Conservation (phyloP, 441 rosid species). For the Pelargonium fulgidum region DNA sequence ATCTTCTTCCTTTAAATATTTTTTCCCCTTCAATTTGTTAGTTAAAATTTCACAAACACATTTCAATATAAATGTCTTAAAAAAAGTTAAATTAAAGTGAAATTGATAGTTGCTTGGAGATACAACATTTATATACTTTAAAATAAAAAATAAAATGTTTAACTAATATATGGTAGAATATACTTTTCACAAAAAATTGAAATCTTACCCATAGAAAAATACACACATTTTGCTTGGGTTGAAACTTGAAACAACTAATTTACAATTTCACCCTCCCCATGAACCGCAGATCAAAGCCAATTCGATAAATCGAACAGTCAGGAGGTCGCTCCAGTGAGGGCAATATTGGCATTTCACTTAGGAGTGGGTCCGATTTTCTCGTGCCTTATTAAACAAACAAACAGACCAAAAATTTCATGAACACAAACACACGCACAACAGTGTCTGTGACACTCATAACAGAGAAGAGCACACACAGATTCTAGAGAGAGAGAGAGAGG, state of each 20-base stretch:
- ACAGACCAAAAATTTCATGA: slow-evolving; percentile 3
- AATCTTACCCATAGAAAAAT: no score
- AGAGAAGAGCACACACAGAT: neutral
- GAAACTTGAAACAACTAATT: neutral
- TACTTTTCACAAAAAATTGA: no score
- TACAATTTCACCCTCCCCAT: neutral
- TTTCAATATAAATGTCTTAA: no score
- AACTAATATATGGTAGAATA: no score
- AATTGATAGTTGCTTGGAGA: no score
- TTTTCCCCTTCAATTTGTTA: no score
- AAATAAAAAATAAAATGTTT: no score
- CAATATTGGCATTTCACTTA: neutral
- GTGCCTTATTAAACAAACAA: neutral
- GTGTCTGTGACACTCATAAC: neutral
- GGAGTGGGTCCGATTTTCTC: neutral
- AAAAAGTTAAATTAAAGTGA: no score
- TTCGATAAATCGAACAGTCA: neutral
- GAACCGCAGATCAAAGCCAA: neutral
- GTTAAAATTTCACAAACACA: no score
- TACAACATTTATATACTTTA: no score
- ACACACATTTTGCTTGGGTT: no score
- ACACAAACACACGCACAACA: neutral
- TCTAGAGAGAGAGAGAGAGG: neutral
- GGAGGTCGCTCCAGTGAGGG: neutral
- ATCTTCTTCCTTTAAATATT: no score